Evolutionary conservation across 768 basidiomycete genomes (phyloP).

Genomic region (Lentinula aciculospora): DNA sequence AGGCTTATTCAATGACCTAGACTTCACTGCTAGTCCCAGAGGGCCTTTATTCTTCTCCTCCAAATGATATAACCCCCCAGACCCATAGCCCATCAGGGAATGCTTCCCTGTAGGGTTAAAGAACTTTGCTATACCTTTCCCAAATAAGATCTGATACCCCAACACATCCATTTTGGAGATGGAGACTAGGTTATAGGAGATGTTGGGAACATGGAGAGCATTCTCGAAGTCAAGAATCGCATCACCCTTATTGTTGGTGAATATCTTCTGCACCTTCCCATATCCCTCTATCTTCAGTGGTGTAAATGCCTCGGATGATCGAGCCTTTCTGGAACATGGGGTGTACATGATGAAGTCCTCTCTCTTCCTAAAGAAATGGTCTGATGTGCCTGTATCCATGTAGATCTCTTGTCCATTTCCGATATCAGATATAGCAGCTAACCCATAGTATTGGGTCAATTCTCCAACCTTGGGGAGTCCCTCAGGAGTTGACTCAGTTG

Average conservation of each 20-base stretch:
- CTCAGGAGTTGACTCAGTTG: no score
- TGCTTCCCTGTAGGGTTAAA: background rate
- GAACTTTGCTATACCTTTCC: constrained; percentile 3
- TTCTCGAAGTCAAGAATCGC: constrained; percentile 13
- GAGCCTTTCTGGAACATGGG: no score
- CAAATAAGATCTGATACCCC: constrained; percentile 11
- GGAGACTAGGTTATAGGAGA: no score
- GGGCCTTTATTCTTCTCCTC: constrained; percentile 17
- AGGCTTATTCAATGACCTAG: constrained; percentile 14
- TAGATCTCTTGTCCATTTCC: background rate
- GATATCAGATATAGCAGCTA: background rate
- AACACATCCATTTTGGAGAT: constrained; percentile 13
- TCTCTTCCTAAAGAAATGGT: no score
- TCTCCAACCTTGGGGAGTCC: no score
- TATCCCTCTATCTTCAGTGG: constrained; percentile 16
- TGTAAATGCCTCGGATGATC: constrained; percentile 7
- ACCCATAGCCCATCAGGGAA: constrained; percentile 16
- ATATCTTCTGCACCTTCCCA: constrained; percentile 13
- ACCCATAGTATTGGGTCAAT: background rate
- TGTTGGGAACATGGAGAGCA: no score
- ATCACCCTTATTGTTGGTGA: constrained; percentile 3
- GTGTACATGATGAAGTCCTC: no score
- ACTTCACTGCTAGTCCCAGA: constrained; percentile 17
- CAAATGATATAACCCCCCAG: constrained; percentile 17
- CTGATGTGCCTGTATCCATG: constrained; percentile 17